Conservation (phyloP, 768 basidiomycete species). For the Holtermannia corniformis region DNA sequence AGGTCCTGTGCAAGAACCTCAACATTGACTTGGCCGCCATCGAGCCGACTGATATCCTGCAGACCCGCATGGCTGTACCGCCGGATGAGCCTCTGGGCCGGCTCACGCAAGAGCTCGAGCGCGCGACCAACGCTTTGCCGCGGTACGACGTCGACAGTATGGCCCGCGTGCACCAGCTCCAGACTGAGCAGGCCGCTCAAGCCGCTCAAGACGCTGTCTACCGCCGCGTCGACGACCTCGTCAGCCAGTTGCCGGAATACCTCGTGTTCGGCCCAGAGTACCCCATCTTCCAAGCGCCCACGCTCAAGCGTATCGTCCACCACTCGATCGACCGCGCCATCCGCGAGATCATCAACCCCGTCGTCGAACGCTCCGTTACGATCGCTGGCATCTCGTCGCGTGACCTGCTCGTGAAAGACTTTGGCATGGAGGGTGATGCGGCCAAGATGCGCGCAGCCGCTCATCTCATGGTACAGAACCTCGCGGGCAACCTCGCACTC, state of each 20-base stretch:
- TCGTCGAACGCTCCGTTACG: slow-evolving; percentile 95
- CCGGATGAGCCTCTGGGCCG: slow-evolving; percentile 51
- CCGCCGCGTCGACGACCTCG: slow-evolving; percentile 40
- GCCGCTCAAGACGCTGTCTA: slow-evolving; percentile 40
- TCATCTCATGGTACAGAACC: slow-evolving; percentile 91
- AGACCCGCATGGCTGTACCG: slow-evolving; percentile 49
- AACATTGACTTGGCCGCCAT: slow-evolving; percentile 76
- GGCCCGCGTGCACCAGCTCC: slow-evolving; percentile 49
- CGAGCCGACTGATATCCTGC: slow-evolving; percentile 72
- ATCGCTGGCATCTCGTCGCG: slow-evolving; percentile 96
- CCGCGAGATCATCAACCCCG: slow-evolving; percentile 94
- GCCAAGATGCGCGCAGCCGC: slow-evolving; percentile 82
- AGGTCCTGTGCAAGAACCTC: slow-evolving; percentile 85
- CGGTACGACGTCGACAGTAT: slow-evolving; percentile 25
- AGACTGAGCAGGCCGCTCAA: slow-evolving; percentile 54
- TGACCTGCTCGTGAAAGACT: slow-evolving; percentile 91
- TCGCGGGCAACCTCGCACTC: slow-evolving; percentile 88
- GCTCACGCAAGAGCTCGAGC: slow-evolving; percentile 69
- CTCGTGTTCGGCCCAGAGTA: slow-evolving; percentile 69
- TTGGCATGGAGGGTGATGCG: slow-evolving; percentile 83
- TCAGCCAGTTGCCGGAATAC: slow-evolving; percentile 53
- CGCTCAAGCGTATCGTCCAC: slow-evolving; percentile 82
- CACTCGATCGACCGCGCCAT: slow-evolving; percentile 88
- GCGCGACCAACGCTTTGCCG: slow-evolving; percentile 42
- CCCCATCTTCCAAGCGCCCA: slow-evolving; percentile 56